Base-by-base conservation (phyloP, 23 red algal genomes). In the Cyanidiococcus yangmingshanensis region DNA sequence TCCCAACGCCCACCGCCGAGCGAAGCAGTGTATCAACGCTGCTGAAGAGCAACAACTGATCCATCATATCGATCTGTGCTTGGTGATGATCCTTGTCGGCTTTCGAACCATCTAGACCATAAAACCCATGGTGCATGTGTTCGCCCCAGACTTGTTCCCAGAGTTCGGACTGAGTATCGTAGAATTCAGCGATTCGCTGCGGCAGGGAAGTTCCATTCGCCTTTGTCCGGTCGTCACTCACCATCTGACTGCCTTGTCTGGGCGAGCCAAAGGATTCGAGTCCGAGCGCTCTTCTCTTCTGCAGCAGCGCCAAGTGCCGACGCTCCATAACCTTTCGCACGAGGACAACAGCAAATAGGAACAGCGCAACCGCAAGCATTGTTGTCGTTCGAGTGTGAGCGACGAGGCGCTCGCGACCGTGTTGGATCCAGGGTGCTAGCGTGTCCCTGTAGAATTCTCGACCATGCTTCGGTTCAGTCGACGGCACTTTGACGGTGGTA, bases 91-190 rank as follows among this genome's bases (percentile, higher is more conserved):
- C 71, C 58, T 77, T 84, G 41, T 85, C 79, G 17, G 71, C 29
- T n/a, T 75, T 74, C 0, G 68, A 76, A 12, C 71, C 78, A 36
- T 88, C 84, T 7, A 41, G 37, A 25, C 37, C 35, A 76, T 98
- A 98, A 31, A 87, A 79, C 21, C 94, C 94, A 51, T 90, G 94
- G 67, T 98, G 94, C 82, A 98, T 89, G 68, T 98, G 94, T 68
- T 98, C 94, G 81, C 94, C 94, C 94, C 94, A 98, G 27, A 91
- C 84, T 16, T 68, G 40, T 74, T 98, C 94, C 94, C 63, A 71
- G 16, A 71, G 63, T 29, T 71, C 63, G 16, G 63, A 71, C 63
- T 71, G 63, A 7, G 32, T 12, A 35, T 71, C 63, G 63, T 71
- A 71, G 63, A 71, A 71, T 12, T 2, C 7, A 12, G 63, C 63